phyloP scores from a whole-genome alignment of 78 protist species.

The Andalucia godoyi region DNA sequence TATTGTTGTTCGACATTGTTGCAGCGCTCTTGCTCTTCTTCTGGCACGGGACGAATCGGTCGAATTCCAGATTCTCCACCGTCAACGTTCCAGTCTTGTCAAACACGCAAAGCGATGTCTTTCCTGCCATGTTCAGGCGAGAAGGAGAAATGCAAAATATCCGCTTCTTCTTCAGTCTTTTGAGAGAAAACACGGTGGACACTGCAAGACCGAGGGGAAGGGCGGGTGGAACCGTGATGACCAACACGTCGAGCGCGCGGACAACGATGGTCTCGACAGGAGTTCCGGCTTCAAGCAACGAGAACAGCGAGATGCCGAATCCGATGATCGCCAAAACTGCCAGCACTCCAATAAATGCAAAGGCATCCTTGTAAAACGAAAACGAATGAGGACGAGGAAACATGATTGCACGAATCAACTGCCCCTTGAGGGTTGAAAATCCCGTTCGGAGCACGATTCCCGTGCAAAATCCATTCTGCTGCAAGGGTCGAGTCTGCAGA shows the following conservation, averaged over 20 bases:
- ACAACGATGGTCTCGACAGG: too few species aligned
- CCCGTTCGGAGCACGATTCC: conserved; percentile 67
- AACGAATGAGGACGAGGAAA: conserved; percentile 64
- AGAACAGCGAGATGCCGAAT: conserved; percentile 56
- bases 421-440: conserved; percentile 83
- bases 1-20: too few species aligned
- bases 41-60: too few species aligned
- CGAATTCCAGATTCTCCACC: conserved; percentile 63
- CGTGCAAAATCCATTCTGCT: background rate
- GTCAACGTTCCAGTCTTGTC: conserved; percentile 99
- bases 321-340: conserved; percentile 81
- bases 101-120: conserved; percentile 87
- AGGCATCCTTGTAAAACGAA: too few species aligned
- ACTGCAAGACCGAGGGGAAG: conserved; percentile 95
- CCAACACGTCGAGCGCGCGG: too few species aligned
- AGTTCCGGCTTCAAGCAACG: too few species aligned
- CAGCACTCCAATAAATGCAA: conserved; percentile 71
- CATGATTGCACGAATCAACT: conserved; percentile 82
- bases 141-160: conserved; percentile 99
- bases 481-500: conserved; percentile 28
- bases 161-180: conserved; percentile 38
- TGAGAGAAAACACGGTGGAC: conserved; percentile 69
- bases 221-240: conserved; percentile 97
- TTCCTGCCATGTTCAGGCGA: conserved; percentile 97
- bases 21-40: too few species aligned